Conservation (phyloP, 2,329 filamentous ascomycete species). For the Annulohypoxylon truncatum region DNA sequence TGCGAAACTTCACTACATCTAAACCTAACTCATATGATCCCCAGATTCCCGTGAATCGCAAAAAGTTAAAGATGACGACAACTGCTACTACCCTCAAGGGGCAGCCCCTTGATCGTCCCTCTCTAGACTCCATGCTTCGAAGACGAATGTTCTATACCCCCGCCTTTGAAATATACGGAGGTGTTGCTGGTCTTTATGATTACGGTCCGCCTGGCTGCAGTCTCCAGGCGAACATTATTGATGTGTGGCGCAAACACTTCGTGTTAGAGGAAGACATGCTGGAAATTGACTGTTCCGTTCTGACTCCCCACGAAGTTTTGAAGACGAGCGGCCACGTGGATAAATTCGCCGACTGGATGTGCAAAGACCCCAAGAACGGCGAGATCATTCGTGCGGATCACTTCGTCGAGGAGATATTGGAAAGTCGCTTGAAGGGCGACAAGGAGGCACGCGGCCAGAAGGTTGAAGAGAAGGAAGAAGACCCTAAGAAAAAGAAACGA, state of each 20-base stretch:
- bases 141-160: slow-evolving; percentile 95
- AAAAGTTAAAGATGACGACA: slow-evolving; percentile 57
- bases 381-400: slow-evolving; percentile 97
- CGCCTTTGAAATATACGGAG: slow-evolving; percentile 94
- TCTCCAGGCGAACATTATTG: slow-evolving; percentile 87
- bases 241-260: slow-evolving; percentile 93
- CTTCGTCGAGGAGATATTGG: slow-evolving; percentile 93
- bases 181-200: slow-evolving; percentile 89
- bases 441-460: slow-evolving; percentile 91
- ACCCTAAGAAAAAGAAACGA: slow-evolving; percentile 83
- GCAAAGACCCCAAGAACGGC: slow-evolving; percentile 96
- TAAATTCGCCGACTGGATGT: slow-evolving; percentile 99
- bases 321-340: slow-evolving; percentile 98
- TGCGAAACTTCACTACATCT: slow-evolving; percentile 23
- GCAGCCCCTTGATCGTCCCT: slow-evolving; percentile 84
- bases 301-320: slow-evolving; percentile 92
- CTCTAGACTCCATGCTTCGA: slow-evolving; percentile 86
- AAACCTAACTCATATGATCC: slow-evolving; percentile 7
- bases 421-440: slow-evolving; percentile 86
- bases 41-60: background rate
- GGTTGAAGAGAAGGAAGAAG: slow-evolving; percentile 79
- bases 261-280: slow-evolving; percentile 95
- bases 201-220: slow-evolving; percentile 91
- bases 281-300: slow-evolving; percentile 91
- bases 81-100: slow-evolving; percentile 83